Evolutionary conservation across 1,284 basidiomycete genomes (phyloP), one percentile per base, ranked within the genome.

Genomic region (Prillingera fragicola): DNA sequence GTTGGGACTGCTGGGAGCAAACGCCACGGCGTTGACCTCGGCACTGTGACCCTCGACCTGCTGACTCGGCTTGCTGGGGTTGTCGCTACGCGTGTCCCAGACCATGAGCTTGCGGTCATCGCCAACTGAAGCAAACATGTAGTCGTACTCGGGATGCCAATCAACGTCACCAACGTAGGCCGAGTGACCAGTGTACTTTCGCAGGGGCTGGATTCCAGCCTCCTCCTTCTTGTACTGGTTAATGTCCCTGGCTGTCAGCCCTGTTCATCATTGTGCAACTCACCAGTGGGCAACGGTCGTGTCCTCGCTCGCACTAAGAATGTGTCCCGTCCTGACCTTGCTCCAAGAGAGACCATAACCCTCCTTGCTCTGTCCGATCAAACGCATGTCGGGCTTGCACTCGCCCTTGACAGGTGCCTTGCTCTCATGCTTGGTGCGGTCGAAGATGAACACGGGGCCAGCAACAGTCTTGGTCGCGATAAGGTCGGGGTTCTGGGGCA

Each of bases 401-500:
- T 81, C 77, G 13, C 87, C 87, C 36, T 81, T 82, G 24, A 82
- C 78, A 59, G 88, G 86, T 1, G 94, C 92, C 61, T 92, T 87
- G 60, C 84, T 90, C 53, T 89, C 82, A 70, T 98, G 94, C 71
- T 96, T 97, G 36, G 95, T 98, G 46, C 95, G 76, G 73, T 99
- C 95, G 71, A 98, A 99, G 27, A 99, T 75, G 54, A 87, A 78
- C 9, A 96, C 89, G 55, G 94, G 87, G 13, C 95, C 95, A 5
- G 79, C 81, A 8, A 94, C 81, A 9, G 90, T 77, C 58, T 97
- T 94, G 8, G 94, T 98, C 2, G 95, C 95, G 54, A 99, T 88
- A 55, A 99, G 71, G 71, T 98, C 89, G 6, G 89, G 87, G 65
- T 98, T 98, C 72, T 97, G 94, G 13, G 95, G 95, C 88, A 96